phyloP scores from a whole-genome alignment of 306 rosid genomes.

The Dicorynia guianensis region DNA sequence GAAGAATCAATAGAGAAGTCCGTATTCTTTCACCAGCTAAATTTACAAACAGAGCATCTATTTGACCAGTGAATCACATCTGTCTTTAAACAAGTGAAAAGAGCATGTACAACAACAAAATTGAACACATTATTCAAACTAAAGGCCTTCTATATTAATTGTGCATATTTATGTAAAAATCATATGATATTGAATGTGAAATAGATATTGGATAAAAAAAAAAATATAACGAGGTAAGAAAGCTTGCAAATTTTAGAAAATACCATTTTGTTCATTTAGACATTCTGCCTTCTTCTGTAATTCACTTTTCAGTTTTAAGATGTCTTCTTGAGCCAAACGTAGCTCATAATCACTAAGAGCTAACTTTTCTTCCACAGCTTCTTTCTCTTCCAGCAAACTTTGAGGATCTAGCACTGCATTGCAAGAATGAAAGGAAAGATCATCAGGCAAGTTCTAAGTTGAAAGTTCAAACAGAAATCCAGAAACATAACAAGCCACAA shows the following conservation, averaged over 20 bases:
- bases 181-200: constrained; percentile 18
- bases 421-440: constrained; percentile 40
- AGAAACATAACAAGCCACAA: too few species aligned
- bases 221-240: constrained; percentile 26
- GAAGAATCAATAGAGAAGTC: background rate
- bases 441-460: constrained; percentile 5
- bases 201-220: constrained; percentile 25
- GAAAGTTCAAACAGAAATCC: too few species aligned
- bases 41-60: background rate
- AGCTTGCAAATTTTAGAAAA: constrained; percentile 20
- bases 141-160: constrained; percentile 11
- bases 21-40: background rate
- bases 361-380: constrained; percentile 78
- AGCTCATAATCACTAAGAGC: constrained; percentile 91
- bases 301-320: constrained; percentile 64
- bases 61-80: background rate
- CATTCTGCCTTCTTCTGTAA: constrained; percentile 70
- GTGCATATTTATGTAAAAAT: constrained; percentile 23
- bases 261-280: constrained; percentile 61
- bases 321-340: constrained; percentile 93
- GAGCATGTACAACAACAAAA: background rate
- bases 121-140: constrained; percentile 11
- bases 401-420: constrained; percentile 95
- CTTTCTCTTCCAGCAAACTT: constrained; percentile 85
- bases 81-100: background rate